These are phyloP conservation scores for Saraca asoca DNA, from an alignment of 331 rosid species.

Conservation along the genomic window DNA sequence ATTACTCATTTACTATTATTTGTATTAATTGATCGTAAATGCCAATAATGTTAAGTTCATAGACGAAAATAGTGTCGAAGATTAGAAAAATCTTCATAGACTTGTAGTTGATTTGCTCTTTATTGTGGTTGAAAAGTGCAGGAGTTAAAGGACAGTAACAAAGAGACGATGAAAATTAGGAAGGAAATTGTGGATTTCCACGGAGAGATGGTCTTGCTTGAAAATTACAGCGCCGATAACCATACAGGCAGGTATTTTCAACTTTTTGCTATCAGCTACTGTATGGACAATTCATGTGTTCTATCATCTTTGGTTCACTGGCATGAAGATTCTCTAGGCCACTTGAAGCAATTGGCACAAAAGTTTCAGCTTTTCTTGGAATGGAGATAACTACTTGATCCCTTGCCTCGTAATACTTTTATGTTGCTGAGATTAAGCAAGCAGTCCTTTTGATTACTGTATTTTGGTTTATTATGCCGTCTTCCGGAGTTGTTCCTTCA, in stretches of 20 bases:
- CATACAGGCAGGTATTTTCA: slow-evolving; percentile 63
- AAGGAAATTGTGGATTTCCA: slow-evolving; percentile 97
- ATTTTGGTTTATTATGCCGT: slow-evolving; percentile 14
- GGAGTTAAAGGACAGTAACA: slow-evolving; percentile 73
- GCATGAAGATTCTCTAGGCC: not conserved
- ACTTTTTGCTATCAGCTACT: too few species aligned
- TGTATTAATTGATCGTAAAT: too few species aligned
- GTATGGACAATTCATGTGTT: too few species aligned
- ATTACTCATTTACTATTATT: too few species aligned
- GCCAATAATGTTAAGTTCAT: too few species aligned
- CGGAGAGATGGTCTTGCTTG: slow-evolving; percentile 98
- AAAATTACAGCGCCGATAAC: slow-evolving; percentile 93
- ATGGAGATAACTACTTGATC: too few species aligned
- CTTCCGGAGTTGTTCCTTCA: slow-evolving; percentile 6
- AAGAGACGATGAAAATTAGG: slow-evolving; percentile 70
- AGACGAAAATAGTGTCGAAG: too few species aligned
- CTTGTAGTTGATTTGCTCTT: not conserved
- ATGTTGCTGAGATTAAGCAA: slow-evolving; percentile 11
- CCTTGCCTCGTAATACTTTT: too few species aligned
- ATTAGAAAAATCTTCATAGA: too few species aligned
- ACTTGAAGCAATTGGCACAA: too few species aligned
- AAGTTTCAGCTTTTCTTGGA: too few species aligned
- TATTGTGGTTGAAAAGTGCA: slow-evolving; percentile 44
- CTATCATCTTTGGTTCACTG: not conserved
- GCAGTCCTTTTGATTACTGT: slow-evolving; percentile 6